Conservation (phyloP, 148 eudicot species). For the Cornus kousa region DNA sequence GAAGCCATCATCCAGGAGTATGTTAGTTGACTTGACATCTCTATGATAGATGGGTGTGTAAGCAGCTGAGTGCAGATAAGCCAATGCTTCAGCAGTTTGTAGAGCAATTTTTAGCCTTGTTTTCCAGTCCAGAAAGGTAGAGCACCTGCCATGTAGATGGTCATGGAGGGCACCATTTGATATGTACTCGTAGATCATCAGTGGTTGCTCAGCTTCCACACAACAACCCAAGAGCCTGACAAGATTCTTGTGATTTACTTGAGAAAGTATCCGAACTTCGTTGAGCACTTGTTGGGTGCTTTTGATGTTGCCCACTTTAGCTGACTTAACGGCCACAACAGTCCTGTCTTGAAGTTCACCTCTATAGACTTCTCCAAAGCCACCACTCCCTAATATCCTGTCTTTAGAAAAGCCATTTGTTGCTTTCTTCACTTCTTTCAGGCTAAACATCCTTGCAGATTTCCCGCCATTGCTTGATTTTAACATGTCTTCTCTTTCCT, state of each 20-base stretch:
- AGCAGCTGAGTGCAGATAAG: conserved; percentile 35
- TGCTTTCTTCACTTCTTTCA: conserved; percentile 35
- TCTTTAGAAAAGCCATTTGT: conserved; percentile 33
- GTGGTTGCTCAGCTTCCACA: conserved; percentile 33
- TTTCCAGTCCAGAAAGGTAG: conserved; percentile 26
- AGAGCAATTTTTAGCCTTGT: conserved; percentile 30
- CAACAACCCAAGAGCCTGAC: conserved; percentile 41
- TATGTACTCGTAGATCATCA: conserved; percentile 40
- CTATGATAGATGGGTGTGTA: conserved; percentile 36
- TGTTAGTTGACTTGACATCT: conserved; percentile 44
- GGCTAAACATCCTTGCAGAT: conserved; percentile 34
- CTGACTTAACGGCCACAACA: conserved; percentile 30
- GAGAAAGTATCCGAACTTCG: conserved; percentile 41
- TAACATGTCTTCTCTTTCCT: conserved; percentile 35
- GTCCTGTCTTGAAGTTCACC: conserved; percentile 29
- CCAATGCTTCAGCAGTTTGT: conserved; percentile 44
- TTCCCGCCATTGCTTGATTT: conserved; percentile 28
- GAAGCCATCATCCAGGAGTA: conserved; percentile 34
- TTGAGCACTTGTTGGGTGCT: conserved; percentile 38
- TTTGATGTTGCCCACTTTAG: conserved; percentile 35
- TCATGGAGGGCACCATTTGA: conserved; percentile 38
- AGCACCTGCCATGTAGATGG: conserved; percentile 27
- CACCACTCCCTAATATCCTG: conserved; percentile 34
- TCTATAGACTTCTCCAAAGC: conserved; percentile 40
- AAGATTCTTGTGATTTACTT: conserved; percentile 36